Conservation (phyloP, 2,329 filamentous ascomycete genomes). For the Ceratocystis ficicola region DNA sequence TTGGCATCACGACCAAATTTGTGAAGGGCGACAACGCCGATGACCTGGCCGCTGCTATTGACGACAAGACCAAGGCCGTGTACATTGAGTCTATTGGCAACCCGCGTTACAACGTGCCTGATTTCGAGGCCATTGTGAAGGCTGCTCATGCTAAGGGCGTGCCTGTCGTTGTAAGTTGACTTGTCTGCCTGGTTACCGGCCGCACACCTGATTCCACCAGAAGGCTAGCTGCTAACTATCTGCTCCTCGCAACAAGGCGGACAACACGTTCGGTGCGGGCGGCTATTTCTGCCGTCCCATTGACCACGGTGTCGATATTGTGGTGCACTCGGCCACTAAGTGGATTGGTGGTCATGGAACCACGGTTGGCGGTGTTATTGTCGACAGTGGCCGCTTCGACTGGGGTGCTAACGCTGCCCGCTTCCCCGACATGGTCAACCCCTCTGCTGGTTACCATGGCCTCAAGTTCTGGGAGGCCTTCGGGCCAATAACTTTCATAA, state of each 20-base stretch:
- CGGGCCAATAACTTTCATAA: conserved; percentile 67
- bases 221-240: not conserved
- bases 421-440: conserved; percentile 89
- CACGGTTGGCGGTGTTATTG: conserved; percentile 72
- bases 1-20: conserved; percentile 83
- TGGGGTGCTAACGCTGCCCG: conserved; percentile 74
- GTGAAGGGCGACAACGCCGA: conserved; percentile 66
- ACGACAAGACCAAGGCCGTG: conserved; percentile 85
- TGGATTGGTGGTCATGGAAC: conserved; percentile 96
- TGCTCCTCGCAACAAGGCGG: conserved; percentile 44
- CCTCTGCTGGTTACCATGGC: conserved; percentile 78
- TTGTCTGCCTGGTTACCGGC: not conserved
- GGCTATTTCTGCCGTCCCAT: conserved; percentile 81
- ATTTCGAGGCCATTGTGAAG: conserved; percentile 76
- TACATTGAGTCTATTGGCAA: conserved; percentile 92
- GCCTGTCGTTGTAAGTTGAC: conserved; percentile 45
- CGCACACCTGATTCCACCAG: not conserved
- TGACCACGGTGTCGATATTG: conserved; percentile 82
- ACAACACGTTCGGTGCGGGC: conserved; percentile 92
- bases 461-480: conserved; percentile 93
- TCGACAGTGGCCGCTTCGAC: conserved; percentile 86
- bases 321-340: conserved; percentile 89
- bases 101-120: conserved; percentile 83
- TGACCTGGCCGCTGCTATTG: conserved; percentile 70
- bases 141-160: conserved; percentile 59